phyloP scores from a whole-genome alignment of 2,329 filamentous ascomycete species.

The Fusarium subtropicale region DNA sequence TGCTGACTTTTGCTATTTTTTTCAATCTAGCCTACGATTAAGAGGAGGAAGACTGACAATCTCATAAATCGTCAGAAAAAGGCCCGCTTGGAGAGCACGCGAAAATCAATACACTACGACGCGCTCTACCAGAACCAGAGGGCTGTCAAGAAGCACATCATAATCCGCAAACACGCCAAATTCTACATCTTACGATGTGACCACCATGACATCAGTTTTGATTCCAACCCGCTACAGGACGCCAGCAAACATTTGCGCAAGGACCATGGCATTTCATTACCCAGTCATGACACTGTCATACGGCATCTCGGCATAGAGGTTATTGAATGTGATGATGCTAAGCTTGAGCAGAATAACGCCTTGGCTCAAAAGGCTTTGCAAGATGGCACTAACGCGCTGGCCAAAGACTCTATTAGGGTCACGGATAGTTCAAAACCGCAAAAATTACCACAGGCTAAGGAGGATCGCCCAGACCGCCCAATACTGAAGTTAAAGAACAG shows the following conservation, averaged over 20 bases:
- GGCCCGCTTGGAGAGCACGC: slow-evolving; percentile 3
- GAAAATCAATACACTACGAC: slow-evolving; percentile 29
- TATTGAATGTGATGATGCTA: slow-evolving; percentile 19
- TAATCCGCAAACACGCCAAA: slow-evolving; percentile 14
- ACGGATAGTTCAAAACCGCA: neutral
- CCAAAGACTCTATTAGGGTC: slow-evolving; percentile 22
- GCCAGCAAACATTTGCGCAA: slow-evolving; percentile 17
- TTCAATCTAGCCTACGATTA: neutral
- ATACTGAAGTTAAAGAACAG: neutral
- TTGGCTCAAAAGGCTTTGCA: slow-evolving; percentile 3
- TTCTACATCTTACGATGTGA: slow-evolving; percentile 38
- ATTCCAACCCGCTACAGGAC: slow-evolving; percentile 18
- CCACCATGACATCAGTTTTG: slow-evolving; percentile 24
- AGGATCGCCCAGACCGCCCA: neutral
- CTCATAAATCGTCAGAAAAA: neutral
- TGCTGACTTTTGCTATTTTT: slow-evolving; percentile 2
- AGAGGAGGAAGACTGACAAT: slow-evolving; percentile 13
- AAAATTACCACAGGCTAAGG: neutral
- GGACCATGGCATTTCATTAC: slow-evolving; percentile 5
- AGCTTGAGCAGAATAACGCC: slow-evolving; percentile 28
- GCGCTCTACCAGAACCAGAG: slow-evolving; percentile 33
- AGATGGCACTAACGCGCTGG: neutral
- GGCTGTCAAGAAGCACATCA: slow-evolving; percentile 31
- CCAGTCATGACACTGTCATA: slow-evolving; percentile 14
- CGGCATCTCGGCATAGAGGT: slow-evolving; percentile 24